Evolutionary conservation across 1,284 basidiomycete genomes (phyloP).

Genomic region (Termitomyces sp.): DNA sequence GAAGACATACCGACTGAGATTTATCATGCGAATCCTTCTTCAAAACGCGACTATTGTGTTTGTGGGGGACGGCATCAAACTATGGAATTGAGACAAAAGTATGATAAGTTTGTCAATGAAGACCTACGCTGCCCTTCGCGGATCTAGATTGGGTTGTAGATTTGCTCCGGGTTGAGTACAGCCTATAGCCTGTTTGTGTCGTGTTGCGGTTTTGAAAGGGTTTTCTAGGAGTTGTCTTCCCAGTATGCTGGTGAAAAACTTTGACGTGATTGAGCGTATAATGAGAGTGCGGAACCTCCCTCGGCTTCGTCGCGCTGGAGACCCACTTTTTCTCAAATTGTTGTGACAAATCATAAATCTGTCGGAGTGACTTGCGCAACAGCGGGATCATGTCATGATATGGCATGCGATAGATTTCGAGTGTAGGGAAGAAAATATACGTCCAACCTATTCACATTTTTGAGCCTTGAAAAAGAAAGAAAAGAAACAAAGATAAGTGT

Average conservation of each 20-base stretch:
- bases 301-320: neutral
- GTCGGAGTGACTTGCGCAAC: constrained; percentile 25
- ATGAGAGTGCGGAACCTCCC: neutral
- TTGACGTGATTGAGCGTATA: neutral
- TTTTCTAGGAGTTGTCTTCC: neutral
- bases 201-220: neutral
- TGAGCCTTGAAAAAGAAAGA: neutral
- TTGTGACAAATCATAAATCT: constrained; percentile 20
- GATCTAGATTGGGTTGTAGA: neutral
- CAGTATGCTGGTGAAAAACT: neutral
- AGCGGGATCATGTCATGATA: constrained; percentile 32
- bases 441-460: constrained; percentile 34
- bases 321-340: constrained; percentile 26
- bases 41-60: neutral
- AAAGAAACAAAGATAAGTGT: neutral
- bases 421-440: constrained; percentile 34
- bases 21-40: neutral
- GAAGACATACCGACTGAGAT: too few species aligned
- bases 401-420: constrained; percentile 38
- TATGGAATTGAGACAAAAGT: neutral
- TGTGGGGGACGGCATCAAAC: neutral
- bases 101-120: neutral
- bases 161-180: neutral
- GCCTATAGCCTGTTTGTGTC: neutral
- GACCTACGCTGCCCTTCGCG: neutral